Percentiles rank a stretch among this genome's conserved stretches.
Evolutionary conservation across 257 asterid species (phyloP).

Genomic region (Gentiana straminea): DNA sequence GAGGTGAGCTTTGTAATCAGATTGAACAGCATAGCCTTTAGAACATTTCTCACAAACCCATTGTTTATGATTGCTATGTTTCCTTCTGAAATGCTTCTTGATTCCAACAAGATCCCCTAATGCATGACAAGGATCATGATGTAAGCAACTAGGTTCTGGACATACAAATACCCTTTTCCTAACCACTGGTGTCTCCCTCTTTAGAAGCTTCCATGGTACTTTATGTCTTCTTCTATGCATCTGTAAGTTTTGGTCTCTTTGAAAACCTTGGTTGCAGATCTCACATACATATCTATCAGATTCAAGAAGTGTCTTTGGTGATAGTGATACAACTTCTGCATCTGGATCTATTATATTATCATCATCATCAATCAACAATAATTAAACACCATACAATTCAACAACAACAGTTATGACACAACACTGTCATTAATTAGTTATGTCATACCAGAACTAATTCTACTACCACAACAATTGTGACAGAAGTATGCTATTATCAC

Average conservation of each 20-base stretch:
- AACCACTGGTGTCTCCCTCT: slow-evolving; percentile 48
- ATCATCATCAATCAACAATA: not conserved
- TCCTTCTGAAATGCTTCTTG: slow-evolving; percentile 37
- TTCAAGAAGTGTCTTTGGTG: slow-evolving; percentile 74
- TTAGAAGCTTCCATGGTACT: slow-evolving; percentile 89
- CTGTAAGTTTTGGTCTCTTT: slow-evolving; percentile 86
- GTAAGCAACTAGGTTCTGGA: slow-evolving; percentile 41
- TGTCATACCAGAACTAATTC: not conserved
- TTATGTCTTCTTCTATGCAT: slow-evolving; percentile 86
- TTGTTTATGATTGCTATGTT: slow-evolving; percentile 42
- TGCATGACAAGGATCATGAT: slow-evolving; percentile 48
- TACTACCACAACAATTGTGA: not conserved
- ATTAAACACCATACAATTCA: not conserved
- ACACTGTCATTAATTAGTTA: not conserved
- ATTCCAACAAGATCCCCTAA: slow-evolving; percentile 48
- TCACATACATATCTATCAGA: slow-evolving; percentile 87
- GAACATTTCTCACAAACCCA: slow-evolving; percentile 49
- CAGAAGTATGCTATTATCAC: too few relatives aligned
- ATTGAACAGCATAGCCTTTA: slow-evolving; percentile 45
- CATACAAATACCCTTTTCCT: slow-evolving; percentile 42
- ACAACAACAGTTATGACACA: not conserved
- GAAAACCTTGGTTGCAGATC: slow-evolving; percentile 95
- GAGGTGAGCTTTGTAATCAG: slow-evolving; percentile 48
- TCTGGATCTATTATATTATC: slow-evolving; percentile 58
- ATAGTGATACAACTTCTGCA: slow-evolving; percentile 78